Base-by-base conservation (phyloP, 257 asterid species). In the Fraxinus quadrangulata region DNA sequence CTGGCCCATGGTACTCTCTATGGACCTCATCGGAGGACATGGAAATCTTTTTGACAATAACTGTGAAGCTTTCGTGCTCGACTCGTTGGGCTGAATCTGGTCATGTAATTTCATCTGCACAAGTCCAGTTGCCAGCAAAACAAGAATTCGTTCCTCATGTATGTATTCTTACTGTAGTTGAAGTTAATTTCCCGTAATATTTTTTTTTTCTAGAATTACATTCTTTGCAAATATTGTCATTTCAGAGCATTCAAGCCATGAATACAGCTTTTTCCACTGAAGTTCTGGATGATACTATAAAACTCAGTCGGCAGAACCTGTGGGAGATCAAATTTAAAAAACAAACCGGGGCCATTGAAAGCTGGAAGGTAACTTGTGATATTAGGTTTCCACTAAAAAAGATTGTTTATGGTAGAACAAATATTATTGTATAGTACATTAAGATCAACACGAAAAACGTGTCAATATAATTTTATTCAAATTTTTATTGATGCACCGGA, bases 81-180 rank as follows among this genome's bases (percentile, higher is more conserved):
- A 90, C 93, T 56, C 90, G 90, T 66, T 95, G 98, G 99, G 96
- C 94, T 77, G 92, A 93, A 83, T 67, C 82, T 72, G 98, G 97
- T 49, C 99, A 91, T 83, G 84, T 89, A 75, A 83, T 92, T 86
- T 91, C 98, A 63, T 88, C 94, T 36, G 80, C 96, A 59, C 99
- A 95, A 90, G 80, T 92, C 77, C 85, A 51, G 77, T 88, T 93
- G 81, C 97, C 99, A 19, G 73, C 73, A 69, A 89, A 83, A 84
- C 84, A 51, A 79, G 87, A 87, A 75, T 68, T 66, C 81, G 82
- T 86, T 82, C 86, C 91, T 88, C 92, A 63, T 82, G 99, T 95
- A 83, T 75, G 91, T 84, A 74, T 54, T 75, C 75, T 69, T 77
- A 66, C 81, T 72, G 19, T 49, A 40, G 78, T 75, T 74, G 78